Conservation (phyloP, 140 eudicot genomes). For the Stevia rebaudiana region DNA sequence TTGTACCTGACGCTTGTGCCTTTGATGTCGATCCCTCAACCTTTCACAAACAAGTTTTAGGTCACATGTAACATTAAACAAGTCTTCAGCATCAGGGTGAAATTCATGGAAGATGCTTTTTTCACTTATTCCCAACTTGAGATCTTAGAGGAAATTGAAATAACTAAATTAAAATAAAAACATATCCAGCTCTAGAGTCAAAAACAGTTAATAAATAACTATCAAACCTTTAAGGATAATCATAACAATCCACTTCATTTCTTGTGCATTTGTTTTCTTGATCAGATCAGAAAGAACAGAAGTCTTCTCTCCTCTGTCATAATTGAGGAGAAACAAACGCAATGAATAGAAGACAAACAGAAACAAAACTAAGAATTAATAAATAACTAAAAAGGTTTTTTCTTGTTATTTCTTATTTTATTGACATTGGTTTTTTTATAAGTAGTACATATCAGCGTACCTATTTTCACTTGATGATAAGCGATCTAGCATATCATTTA, state of each 20-base stretch:
- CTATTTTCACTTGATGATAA: conserved; percentile 80
- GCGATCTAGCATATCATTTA: conserved; percentile 84
- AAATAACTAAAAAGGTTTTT: not conserved
- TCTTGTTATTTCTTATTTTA: not conserved
- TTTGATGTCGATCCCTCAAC: conserved; percentile 58
- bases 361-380: not conserved
- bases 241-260: conserved; percentile 98
- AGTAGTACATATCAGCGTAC: conserved; percentile 30
- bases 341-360: not conserved
- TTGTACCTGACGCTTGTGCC: conserved; percentile 91
- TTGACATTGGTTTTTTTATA: not conserved
- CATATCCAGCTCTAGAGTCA: not conserved
- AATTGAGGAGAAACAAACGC: not conserved
- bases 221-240: conserved; percentile 82
- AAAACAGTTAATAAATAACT: not conserved
- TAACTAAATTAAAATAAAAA: conserved; percentile 1
- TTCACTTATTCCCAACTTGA: conserved; percentile 95
- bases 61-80: conserved; percentile 98
- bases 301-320: conserved; percentile 68
- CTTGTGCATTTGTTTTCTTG: conserved; percentile 84
- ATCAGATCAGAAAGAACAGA: conserved; percentile 69
- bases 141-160: conserved; percentile 42
- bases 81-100: conserved; percentile 99
- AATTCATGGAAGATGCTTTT: conserved; percentile 93
- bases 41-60: conserved; percentile 91